phyloP scores from a whole-genome alignment of 805 yeast genomes.

The Ogataea zsoltii region DNA sequence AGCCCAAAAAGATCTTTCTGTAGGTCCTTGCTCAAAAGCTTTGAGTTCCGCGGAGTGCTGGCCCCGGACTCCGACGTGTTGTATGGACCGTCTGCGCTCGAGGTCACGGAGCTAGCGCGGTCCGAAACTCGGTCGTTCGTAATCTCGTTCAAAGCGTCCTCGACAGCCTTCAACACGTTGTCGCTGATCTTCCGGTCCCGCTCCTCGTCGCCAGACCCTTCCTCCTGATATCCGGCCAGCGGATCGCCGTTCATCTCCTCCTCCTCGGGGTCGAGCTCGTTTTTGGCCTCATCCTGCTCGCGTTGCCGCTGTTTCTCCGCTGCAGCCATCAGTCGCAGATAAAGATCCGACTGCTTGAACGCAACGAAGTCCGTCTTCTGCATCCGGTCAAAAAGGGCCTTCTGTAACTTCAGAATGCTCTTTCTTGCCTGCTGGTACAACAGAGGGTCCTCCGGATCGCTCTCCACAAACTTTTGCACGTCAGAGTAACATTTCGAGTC shows the following conservation, averaged over 20 bases:
- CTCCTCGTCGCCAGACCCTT: slow-evolving; percentile 34
- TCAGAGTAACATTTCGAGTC: slow-evolving; percentile 29
- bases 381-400: slow-evolving; percentile 50
- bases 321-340: slow-evolving; percentile 52
- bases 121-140: slow-evolving; percentile 35
- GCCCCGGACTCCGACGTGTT: slow-evolving; percentile 12
- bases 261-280: slow-evolving; percentile 11
- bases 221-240: slow-evolving; percentile 32
- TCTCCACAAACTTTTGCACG: slow-evolving; percentile 40
- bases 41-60: slow-evolving; percentile 24
- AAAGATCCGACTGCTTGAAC: slow-evolving; percentile 60
- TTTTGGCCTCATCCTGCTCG: not conserved
- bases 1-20: slow-evolving; percentile 36
- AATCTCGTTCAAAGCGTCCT: slow-evolving; percentile 64
- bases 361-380: slow-evolving; percentile 53
- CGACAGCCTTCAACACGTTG: slow-evolving; percentile 4
- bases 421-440: slow-evolving; percentile 56
- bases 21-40: slow-evolving; percentile 30
- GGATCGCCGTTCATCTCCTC: slow-evolving; percentile 35
- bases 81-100: slow-evolving; percentile 16
- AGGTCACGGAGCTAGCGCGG: slow-evolving; percentile 3
- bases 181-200: slow-evolving; percentile 36
- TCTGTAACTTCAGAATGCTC: slow-evolving; percentile 60
- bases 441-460: slow-evolving; percentile 23
- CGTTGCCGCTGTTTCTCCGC: slow-evolving; percentile 23